Percentiles rank a stretch among this genome's conserved stretches.
Conservation (phyloP, 768 basidiomycete species). For the Mycena polygramma region DNA sequence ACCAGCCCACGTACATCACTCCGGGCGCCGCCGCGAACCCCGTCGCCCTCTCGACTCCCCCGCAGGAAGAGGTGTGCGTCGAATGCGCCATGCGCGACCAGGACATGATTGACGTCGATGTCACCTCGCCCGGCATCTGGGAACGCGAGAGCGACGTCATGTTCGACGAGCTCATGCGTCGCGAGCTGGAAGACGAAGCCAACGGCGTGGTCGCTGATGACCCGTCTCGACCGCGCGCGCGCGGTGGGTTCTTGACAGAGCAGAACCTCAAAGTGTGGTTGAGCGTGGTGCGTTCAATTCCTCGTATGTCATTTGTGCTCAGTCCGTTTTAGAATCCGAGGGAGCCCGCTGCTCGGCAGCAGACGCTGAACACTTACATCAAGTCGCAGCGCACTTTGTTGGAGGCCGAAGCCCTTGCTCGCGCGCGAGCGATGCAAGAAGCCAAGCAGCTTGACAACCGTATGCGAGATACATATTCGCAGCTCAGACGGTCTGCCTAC, state of each 20-base stretch:
- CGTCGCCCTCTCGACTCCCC: slow-evolving; percentile 59
- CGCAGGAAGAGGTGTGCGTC: slow-evolving; percentile 88
- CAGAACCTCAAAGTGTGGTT: slow-evolving; percentile 87
- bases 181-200: slow-evolving; percentile 79
- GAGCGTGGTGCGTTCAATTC: slow-evolving; percentile 67
- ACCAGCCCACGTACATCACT: slow-evolving; percentile 51
- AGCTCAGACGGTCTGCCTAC: slow-evolving; percentile 83
- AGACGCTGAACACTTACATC: slow-evolving; percentile 86
- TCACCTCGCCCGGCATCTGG: slow-evolving; percentile 89
- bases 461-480: slow-evolving; percentile 85
- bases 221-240: slow-evolving; percentile 70
- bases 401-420: slow-evolving; percentile 86
- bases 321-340: slow-evolving; percentile 79
- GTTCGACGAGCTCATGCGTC: slow-evolving; percentile 80
- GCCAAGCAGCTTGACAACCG: slow-evolving; percentile 80
- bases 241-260: slow-evolving; percentile 79
- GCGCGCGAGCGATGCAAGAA: slow-evolving; percentile 83
- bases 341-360: slow-evolving; percentile 87
- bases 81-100: slow-evolving; percentile 99
- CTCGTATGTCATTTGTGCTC: slow-evolving; percentile 10
- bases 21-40: slow-evolving; percentile 58
- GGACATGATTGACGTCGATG: slow-evolving; percentile 97
- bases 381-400: slow-evolving; percentile 84
- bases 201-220: slow-evolving; percentile 65
- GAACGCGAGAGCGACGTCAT: slow-evolving; percentile 88